Base-by-base conservation (phyloP, 345 rosid species). In the Bruguiera gymnorhiza region DNA sequence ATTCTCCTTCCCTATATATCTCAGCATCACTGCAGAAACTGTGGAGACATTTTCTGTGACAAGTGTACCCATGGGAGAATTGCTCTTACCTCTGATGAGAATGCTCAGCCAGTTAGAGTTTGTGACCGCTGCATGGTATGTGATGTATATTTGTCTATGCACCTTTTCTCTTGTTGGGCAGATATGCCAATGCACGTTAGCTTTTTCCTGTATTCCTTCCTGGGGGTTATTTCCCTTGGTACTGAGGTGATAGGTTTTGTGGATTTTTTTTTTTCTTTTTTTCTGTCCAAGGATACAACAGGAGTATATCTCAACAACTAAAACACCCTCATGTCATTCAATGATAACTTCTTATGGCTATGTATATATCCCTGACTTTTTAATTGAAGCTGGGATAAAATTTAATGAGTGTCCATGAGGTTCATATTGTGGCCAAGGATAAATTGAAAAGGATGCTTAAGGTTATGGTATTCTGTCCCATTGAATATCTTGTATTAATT, bases 11-110 rank as follows among this genome's bases (percentile, higher is more conserved):
- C n/a, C 32, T 23, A 32, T 1, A 26, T 55, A 11, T 75, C 70
- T 31, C 95, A 96, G 99, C 99, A 96, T 82, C 99, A 96, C 74
- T 96, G 99, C 82, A 83, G 98, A 82, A 96, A 96, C 72, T 96
- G 98, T 74, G 98, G 99, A 63, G 99, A 96, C 78, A 89, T 96
- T 71, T 96, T 89, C 83, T 96, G 99, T 70, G 99, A 96, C 88
- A 92, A 92, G 80, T 96, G 99, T 65, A 96, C 95, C 30, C 90
- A 88, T 59, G 97, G 97, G 66, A 87, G 98, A 82, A 89, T 83
- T 79, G 94, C 96, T 75, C 96, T 95, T 62, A 95, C 94, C 70
- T 93, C 97, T 27, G 99, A 95, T 66, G 98, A 90, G 71, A 89
- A 86, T 83, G 93, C 97, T 64, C 96, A 86, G 76, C 92, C 85